Base-by-base conservation (phyloP, 169 alveolate species). In the Plasmodium yoelii region DNA sequence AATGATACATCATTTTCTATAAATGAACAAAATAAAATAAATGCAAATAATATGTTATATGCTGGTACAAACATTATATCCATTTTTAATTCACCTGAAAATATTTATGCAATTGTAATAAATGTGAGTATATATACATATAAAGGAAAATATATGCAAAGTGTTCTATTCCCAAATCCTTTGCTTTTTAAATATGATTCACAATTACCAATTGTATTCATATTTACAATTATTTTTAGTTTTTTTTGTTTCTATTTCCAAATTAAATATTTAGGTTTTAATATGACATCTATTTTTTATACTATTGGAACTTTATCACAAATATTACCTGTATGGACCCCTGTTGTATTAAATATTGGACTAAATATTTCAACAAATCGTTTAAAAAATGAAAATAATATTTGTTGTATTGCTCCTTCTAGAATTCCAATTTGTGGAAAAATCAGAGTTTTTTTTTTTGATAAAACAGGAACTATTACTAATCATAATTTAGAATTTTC, bases 401-500 rank as follows among this genome's bases (percentile, higher is more conserved):
- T 98, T 13, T 94, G 93, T 72, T 97, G 99, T 68, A 96, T 98
- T 1, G 98, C 98, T n/a, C 99, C 99, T 5, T 97, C 98, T 9
- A 93, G 99, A 60, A 96, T 98, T 13, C 98, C 98, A 73, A 94
- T 98, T 1, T 97, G 99, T 59, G 99, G 99, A 8, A 98, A 98
- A 88, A 96, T 98, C 6, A 92, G 98, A 42, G 94, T 97, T 55
- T 94, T 98, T 92, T 97, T 98, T 61, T 98, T 98, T 92, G 99
- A 98, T 92, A 98, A 98, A 94, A 98, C 99, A 18, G 99, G 99
- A 9, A 98, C 99, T 13, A 73, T 98, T 49, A 98, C 99, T 8
- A 98, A 97, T 91, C 98, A 97, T 92, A 96, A 95, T 57, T 94
- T 98, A 44, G 95, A 93, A 65, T 95, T 95, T 75, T 75, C 93